Evolutionary conservation across 2,329 filamentous ascomycete species (phyloP).

Genomic region (Neonectria faginata): DNA sequence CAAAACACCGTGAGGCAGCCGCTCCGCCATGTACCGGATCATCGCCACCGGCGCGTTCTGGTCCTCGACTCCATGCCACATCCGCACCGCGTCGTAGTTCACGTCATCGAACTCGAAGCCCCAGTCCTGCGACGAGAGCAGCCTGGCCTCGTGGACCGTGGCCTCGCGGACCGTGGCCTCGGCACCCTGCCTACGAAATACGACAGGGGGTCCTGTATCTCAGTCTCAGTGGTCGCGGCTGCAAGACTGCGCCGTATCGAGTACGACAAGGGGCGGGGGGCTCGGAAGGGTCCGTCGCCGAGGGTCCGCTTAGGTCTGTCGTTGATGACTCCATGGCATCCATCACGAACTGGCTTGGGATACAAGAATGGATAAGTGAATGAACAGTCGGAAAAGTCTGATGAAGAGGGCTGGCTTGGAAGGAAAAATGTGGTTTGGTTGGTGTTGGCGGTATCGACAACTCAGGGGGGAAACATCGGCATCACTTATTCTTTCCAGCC

Average conservation of each 20-base stretch:
- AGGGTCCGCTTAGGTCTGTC: too few relatives aligned
- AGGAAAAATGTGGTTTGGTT: too few relatives aligned
- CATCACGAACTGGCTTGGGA: too few relatives aligned
- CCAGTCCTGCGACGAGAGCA: slow-evolving; percentile 47
- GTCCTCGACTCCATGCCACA: slow-evolving; percentile 51
- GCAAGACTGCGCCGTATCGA: not conserved
- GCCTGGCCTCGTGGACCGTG: slow-evolving; percentile 45
- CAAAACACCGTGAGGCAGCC: slow-evolving; percentile 49
- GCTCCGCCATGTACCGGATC: slow-evolving; percentile 52
- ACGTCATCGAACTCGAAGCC: slow-evolving; percentile 49
- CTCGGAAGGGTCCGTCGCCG: too few relatives aligned
- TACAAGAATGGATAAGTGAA: too few relatives aligned
- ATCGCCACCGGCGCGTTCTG: slow-evolving; percentile 48
- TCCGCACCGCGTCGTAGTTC: slow-evolving; percentile 40
- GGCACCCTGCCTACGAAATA: slow-evolving; percentile 39
- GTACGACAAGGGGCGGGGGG: slow-evolving; percentile 22
- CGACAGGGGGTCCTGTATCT: slow-evolving; percentile 1
- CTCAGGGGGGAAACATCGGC: too few relatives aligned
- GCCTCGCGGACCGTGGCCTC: slow-evolving; percentile 35
- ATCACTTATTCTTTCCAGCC: too few relatives aligned
- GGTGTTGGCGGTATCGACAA: too few relatives aligned
- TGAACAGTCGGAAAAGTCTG: too few relatives aligned
- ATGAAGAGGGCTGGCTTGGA: too few relatives aligned
- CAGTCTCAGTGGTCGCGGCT: too few relatives aligned
- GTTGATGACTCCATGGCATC: too few relatives aligned